These are phyloP conservation scores for Sclerospora graminicola DNA, from an alignment of 352 stramenopile species.

Conservation along the genomic window DNA sequence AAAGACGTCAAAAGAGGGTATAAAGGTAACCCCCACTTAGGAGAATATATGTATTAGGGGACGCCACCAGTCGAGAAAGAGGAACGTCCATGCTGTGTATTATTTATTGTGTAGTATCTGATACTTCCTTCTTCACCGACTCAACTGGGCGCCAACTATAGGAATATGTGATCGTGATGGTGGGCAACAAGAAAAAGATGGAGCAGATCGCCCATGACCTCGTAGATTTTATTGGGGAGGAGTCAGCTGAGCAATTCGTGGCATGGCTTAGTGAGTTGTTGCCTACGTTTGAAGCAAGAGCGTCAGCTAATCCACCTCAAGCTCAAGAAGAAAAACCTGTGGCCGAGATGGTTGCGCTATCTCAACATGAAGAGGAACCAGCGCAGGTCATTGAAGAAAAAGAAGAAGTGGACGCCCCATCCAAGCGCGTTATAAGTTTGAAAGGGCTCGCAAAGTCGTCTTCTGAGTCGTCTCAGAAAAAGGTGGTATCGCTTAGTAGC, in stretches of 20 bases:
- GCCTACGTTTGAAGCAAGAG: constrained; percentile 32
- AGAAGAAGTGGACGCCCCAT: constrained; percentile 12
- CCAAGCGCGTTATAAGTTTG: constrained; percentile 57
- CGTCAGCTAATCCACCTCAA: background rate
- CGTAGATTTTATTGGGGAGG: constrained; percentile 76
- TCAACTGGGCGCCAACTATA: constrained; percentile 14
- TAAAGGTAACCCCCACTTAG: constrained; percentile 11
- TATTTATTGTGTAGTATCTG: constrained; percentile 21
- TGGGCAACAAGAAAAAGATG: constrained; percentile 84
- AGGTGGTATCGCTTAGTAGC: no score
- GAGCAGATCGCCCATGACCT: constrained; percentile 72
- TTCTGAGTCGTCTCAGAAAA: no score
- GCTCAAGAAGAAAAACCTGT: no score
- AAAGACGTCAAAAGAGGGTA: constrained; percentile 17
- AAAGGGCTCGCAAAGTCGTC: constrained; percentile 32
- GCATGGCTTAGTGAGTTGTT: constrained; percentile 54
- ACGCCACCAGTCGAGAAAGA: constrained; percentile 18
- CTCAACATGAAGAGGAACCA: constrained; percentile 4
- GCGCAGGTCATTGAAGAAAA: constrained; percentile 1
- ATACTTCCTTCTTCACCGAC: constrained; percentile 1
- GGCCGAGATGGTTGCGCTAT: no score
- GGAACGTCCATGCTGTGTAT: constrained; percentile 14
- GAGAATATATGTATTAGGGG: constrained; percentile 3
- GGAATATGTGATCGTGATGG: constrained; percentile 83
- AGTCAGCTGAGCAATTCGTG: constrained; percentile 64